Evolutionary conservation across 2,329 filamentous ascomycete species (phyloP).

Genomic region (Fusarium brachygibbosum): DNA sequence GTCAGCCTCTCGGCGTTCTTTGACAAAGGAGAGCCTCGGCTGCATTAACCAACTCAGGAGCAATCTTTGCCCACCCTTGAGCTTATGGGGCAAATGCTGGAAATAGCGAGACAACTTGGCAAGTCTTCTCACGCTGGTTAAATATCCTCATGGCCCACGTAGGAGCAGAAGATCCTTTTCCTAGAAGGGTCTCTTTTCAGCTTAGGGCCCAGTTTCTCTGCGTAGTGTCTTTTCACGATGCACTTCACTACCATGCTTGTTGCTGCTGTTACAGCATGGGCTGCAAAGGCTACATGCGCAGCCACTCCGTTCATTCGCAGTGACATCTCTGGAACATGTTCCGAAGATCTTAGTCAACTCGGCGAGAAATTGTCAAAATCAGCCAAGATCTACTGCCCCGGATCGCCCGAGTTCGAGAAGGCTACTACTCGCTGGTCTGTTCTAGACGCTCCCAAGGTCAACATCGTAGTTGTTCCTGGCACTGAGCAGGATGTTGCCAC

Average conservation of each 20-base stretch:
- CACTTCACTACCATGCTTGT: slow-evolving; percentile 43
- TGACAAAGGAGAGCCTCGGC: no score
- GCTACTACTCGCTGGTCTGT: slow-evolving; percentile 62
- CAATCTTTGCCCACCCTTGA: neutral
- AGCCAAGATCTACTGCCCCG: slow-evolving; percentile 60
- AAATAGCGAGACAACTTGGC: neutral
- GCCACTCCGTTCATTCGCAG: slow-evolving; percentile 26
- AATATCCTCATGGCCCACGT: slow-evolving; percentile 29
- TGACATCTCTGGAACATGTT: slow-evolving; percentile 38
- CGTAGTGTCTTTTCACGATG: slow-evolving; percentile 23
- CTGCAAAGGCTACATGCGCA: slow-evolving; percentile 41
- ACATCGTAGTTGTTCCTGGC: slow-evolving; percentile 62
- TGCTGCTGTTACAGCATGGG: slow-evolving; percentile 48
- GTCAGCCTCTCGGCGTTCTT: neutral
- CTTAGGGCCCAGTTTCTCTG: neutral
- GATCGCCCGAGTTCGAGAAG: slow-evolving; percentile 55
- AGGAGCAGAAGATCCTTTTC: slow-evolving; percentile 1
- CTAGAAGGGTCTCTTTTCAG: neutral
- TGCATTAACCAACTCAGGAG: neutral
- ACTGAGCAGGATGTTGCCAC: slow-evolving; percentile 63
- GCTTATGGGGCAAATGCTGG: neutral
- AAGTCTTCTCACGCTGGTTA: slow-evolving; percentile 25
- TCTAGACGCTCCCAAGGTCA: slow-evolving; percentile 58
- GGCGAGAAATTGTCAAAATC: slow-evolving; percentile 53
- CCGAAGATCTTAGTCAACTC: slow-evolving; percentile 44